A percentile compares a stretch with the other conserved stretches of the same genome.
Evolutionary conservation across 164 flowering plant genomes (phyloP).

Genomic region (Chloranthus sessilifolius): DNA sequence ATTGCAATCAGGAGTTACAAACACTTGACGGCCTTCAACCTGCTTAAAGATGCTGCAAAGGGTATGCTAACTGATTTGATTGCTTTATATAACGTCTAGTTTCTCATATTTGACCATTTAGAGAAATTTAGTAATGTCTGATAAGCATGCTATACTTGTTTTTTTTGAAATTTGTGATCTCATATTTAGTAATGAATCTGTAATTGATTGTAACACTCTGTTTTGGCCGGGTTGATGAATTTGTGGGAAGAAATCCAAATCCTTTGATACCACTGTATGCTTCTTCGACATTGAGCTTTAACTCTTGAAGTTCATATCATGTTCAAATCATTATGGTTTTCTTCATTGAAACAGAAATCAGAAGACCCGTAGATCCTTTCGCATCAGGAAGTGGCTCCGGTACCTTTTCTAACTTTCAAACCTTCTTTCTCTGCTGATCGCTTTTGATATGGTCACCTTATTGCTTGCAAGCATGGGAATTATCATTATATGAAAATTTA

Average conservation of each 20-base stretch:
- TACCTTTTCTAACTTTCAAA: neutral
- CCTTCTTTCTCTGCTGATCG: no score
- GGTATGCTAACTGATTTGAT: slow-evolving; percentile 42
- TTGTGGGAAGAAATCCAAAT: slow-evolving; percentile 51
- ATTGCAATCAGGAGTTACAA: slow-evolving; percentile 66
- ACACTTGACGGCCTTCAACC: slow-evolving; percentile 53
- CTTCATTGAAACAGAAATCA: slow-evolving; percentile 41
- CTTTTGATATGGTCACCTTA: no score
- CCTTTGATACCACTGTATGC: slow-evolving; percentile 71
- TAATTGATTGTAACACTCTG: neutral
- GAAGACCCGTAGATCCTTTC: no score
- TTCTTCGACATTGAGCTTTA: slow-evolving; percentile 1
- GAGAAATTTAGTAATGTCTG: neutral
- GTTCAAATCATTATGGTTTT: slow-evolving; percentile 3
- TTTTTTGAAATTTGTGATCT: no score
- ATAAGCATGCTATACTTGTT: slow-evolving; percentile 1
- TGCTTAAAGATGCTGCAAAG: slow-evolving; percentile 80
- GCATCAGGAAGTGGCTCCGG: no score
- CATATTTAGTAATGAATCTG: no score
- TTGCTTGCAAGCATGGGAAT: no score
- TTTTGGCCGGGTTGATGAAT: slow-evolving; percentile 60
- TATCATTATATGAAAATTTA: no score
- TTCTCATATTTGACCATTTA: slow-evolving; percentile 4
- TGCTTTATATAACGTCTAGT: slow-evolving; percentile 11
- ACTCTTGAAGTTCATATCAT: neutral